Conservation (phyloP, 768 basidiomycete species). For the Macrolepiota albuminosa region DNA sequence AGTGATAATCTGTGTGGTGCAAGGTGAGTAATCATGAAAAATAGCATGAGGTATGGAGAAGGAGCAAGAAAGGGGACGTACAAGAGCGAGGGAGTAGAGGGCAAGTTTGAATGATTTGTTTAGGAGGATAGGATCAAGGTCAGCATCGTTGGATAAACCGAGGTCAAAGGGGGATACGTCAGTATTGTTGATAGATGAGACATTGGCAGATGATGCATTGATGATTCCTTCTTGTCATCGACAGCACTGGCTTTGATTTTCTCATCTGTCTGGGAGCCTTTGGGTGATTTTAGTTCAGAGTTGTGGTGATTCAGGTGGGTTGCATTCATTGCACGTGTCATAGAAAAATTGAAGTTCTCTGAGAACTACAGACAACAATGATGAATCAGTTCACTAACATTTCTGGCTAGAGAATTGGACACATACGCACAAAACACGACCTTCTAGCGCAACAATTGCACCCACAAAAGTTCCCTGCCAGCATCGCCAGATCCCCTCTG, state of each 20-base stretch:
- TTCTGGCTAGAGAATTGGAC: conserved; percentile 37
- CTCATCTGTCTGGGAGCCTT: not conserved
- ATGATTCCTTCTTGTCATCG: not conserved
- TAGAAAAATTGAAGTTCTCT: conserved; percentile 67
- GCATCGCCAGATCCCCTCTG: conserved; percentile 61
- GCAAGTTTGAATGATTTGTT: conserved; percentile 80
- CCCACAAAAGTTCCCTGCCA: conserved; percentile 83
- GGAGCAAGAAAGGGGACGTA: conserved; percentile 27
- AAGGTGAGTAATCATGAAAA: not conserved
- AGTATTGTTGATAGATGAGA: not conserved
- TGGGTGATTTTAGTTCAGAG: too few relatives aligned
- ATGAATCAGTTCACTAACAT: not conserved
- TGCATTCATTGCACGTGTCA: conserved; percentile 72
- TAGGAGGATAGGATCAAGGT: conserved; percentile 61
- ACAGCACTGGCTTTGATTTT: not conserved
- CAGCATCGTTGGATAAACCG: conserved; percentile 37
- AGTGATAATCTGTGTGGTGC: conserved; percentile 43
- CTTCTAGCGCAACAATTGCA: conserved; percentile 65
- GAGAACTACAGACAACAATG: conserved; percentile 40
- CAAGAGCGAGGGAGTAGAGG: conserved; percentile 61
- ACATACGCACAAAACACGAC: conserved; percentile 54
- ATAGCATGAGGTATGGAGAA: not conserved
- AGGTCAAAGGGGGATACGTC: not conserved
- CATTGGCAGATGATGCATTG: not conserved
- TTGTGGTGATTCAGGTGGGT: not conserved